Evolutionary conservation across 2,329 filamentous ascomycete species (phyloP).

Genomic region (Cadophora malorum): DNA sequence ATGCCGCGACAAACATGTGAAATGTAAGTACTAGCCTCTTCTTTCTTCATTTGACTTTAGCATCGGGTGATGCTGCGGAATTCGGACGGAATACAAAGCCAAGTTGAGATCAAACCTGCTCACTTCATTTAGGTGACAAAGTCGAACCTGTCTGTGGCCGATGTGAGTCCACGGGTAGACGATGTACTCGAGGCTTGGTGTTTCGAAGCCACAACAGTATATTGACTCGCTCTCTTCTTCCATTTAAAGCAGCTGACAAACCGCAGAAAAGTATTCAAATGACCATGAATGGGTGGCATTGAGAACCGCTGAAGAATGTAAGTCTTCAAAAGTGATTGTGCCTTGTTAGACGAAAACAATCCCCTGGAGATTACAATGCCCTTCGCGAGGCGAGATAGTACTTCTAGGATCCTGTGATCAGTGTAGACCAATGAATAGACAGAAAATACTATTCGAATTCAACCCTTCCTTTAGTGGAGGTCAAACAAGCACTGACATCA

Average conservation of each 20-base stretch:
- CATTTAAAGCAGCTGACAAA: neutral
- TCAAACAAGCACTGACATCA: neutral
- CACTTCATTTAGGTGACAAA: constrained; percentile 32
- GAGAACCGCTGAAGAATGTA: neutral
- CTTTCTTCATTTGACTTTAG: neutral
- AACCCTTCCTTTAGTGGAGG: neutral
- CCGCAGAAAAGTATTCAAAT: constrained; percentile 25
- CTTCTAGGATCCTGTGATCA: neutral
- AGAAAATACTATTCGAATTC: neutral
- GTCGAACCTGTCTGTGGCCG: constrained; percentile 33
- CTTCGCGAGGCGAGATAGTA: neutral
- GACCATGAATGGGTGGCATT: constrained; percentile 23
- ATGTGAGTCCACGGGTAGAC: constrained; percentile 27
- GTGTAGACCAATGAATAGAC: neutral
- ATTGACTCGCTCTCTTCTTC: neutral
- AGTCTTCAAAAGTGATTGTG: neutral
- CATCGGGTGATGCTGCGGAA: no score
- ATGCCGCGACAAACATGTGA: constrained; percentile 33
- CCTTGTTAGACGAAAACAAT: neutral
- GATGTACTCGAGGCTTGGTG: constrained; percentile 32
- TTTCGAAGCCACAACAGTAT: constrained; percentile 34
- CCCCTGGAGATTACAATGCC: neutral
- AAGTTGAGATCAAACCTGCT: neutral
- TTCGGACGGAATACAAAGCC: neutral
- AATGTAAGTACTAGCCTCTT: constrained; percentile 25